Conservation (phyloP, 139 green algal genomes). For the Picochlorum costavermella region DNA sequence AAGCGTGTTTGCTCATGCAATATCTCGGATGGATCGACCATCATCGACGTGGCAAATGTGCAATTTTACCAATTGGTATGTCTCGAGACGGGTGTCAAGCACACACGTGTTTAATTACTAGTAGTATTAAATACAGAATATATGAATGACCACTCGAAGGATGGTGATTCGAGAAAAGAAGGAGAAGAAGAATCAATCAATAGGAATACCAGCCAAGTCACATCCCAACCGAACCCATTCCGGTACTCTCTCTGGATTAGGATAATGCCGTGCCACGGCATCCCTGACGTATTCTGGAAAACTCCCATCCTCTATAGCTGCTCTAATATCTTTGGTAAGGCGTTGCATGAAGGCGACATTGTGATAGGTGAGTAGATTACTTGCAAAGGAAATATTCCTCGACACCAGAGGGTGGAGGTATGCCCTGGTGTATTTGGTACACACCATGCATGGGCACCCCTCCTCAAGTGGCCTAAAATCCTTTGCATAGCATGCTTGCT, state of each 20-base stretch:
- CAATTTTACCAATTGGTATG: too few relatives aligned
- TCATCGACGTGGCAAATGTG: too few relatives aligned
- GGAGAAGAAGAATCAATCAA: too few relatives aligned
- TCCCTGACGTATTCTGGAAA: constrained; percentile 61
- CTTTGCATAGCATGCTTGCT: constrained; percentile 43
- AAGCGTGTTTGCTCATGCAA: too few relatives aligned
- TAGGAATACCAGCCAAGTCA: constrained; percentile 36
- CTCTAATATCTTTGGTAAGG: constrained; percentile 44
- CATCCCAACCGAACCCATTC: constrained; percentile 58
- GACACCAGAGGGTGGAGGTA: constrained; percentile 76
- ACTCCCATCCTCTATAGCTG: constrained; percentile 46
- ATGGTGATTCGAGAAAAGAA: too few relatives aligned
- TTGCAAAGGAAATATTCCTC: constrained; percentile 52
- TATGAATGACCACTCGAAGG: too few relatives aligned
- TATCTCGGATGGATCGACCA: too few relatives aligned
- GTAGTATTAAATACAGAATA: too few relatives aligned
- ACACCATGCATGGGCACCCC: constrained; percentile 67
- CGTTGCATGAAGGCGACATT: constrained; percentile 85
- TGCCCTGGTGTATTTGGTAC: constrained; percentile 60
- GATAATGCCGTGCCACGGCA: constrained; percentile 62
- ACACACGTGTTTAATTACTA: too few relatives aligned
- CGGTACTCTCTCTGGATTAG: constrained; percentile 25
- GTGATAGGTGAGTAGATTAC: constrained; percentile 75
- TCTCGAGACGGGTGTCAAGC: too few relatives aligned
- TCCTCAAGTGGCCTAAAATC: constrained; percentile 70